These are phyloP conservation scores for Vitis hybrid DNA, from an alignment of 177 flowering plant genomes.

Conservation along the genomic window DNA sequence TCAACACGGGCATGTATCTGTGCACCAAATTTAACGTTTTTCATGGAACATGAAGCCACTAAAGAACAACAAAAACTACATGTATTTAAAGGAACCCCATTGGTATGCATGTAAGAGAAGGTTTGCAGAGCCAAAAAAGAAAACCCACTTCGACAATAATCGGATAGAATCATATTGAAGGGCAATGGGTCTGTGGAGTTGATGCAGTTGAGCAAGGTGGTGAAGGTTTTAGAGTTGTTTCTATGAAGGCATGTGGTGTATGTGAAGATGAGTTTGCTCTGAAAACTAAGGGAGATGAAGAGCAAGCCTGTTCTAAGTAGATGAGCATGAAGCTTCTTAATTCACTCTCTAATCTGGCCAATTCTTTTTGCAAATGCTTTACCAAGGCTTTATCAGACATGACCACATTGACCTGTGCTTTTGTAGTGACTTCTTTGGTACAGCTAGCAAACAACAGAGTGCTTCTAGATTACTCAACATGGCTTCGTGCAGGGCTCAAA, in stretches of 20 bases:
- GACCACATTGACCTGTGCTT: conserved; percentile 58
- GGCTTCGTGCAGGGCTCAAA: conserved; percentile 53
- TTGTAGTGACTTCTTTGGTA: conserved; percentile 53
- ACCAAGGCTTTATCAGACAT: conserved; percentile 66
- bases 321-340: conserved; percentile 44
- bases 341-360: conserved; percentile 56
- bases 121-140: conserved; percentile 36
- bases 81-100: too few relatives aligned
- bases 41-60: too few relatives aligned
- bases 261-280: conserved; percentile 40
- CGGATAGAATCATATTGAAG: conserved; percentile 49
- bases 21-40: too few relatives aligned
- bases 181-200: conserved; percentile 39
- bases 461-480: conserved; percentile 56
- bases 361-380: conserved; percentile 52
- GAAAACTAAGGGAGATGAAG: conserved; percentile 33
- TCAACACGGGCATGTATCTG: too few relatives aligned
- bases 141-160: conserved; percentile 43
- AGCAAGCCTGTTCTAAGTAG: conserved; percentile 41
- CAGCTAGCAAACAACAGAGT: conserved; percentile 57
- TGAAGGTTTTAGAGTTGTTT: conserved; percentile 17
- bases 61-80: too few relatives aligned
- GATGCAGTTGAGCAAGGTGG: conserved; percentile 40
- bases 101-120: too few relatives aligned
- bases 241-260: conserved; percentile 1